These are phyloP conservation scores for Leptodermis oblonga DNA, from an alignment of 257 asterid genomes.

Conservation along the genomic window DNA sequence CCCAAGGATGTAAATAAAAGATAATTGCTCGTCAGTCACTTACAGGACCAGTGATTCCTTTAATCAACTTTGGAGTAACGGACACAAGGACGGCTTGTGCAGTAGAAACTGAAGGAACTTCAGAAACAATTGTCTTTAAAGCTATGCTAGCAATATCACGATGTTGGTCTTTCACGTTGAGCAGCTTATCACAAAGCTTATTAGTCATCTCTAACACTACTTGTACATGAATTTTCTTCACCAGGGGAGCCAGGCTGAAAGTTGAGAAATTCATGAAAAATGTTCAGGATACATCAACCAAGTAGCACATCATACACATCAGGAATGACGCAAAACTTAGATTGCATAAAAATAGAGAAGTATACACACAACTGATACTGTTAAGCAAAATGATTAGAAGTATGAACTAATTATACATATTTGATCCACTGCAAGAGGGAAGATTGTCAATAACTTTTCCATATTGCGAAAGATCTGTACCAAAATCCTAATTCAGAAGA, in stretches of 20 bases:
- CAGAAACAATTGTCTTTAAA: constrained; percentile 90
- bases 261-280: neutral
- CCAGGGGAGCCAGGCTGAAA: constrained; percentile 51
- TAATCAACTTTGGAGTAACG: constrained; percentile 79
- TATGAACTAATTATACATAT: neutral
- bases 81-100: constrained; percentile 75
- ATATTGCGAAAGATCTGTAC: neutral
- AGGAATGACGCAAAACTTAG: constrained; percentile 5
- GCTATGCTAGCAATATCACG: constrained; percentile 98
- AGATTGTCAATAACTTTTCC: neutral
- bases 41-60: constrained; percentile 73
- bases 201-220: constrained; percentile 83
- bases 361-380: neutral
- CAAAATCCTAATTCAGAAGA: neutral
- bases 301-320: neutral
- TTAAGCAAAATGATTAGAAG: neutral
- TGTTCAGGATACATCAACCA: neutral
- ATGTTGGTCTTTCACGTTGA: constrained; percentile 85
- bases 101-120: constrained; percentile 75
- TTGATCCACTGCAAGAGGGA: neutral
- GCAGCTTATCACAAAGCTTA: constrained; percentile 94
- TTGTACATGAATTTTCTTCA: constrained; percentile 80
- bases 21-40: constrained; percentile 25
- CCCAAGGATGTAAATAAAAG: neutral
- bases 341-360: neutral